These are phyloP conservation scores for Phytophthora vignae DNA, from an alignment of 352 stramenopile species.

Conservation along the genomic window DNA sequence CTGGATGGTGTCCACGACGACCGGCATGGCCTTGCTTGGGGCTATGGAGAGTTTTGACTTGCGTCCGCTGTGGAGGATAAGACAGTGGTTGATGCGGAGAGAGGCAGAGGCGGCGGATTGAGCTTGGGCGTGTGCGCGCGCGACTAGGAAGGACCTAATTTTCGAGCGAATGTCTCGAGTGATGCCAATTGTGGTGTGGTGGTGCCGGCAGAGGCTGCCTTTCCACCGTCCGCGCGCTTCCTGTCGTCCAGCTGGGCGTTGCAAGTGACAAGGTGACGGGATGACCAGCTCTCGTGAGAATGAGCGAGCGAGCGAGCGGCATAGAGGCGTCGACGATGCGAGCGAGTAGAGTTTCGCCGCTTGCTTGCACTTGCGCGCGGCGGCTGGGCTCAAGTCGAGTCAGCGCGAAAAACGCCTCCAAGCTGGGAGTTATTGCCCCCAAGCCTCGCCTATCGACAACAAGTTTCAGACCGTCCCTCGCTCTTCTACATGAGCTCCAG, in stretches of 20 bases:
- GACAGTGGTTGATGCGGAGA: conserved; percentile 7
- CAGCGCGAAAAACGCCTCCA: background rate
- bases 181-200: conserved; percentile 24
- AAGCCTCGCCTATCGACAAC: background rate
- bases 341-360: conserved; percentile 12
- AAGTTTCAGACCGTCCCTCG: background rate
- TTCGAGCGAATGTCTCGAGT: background rate
- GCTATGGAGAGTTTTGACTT: background rate
- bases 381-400: background rate
- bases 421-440: background rate
- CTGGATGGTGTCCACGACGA: conserved; percentile 43
- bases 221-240: conserved; percentile 15
- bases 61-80: background rate
- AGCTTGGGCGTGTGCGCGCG: background rate
- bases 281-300: conserved; percentile 25
- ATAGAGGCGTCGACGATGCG: conserved; percentile 27
- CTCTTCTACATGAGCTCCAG: background rate
- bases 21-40: conserved; percentile 30
- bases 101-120: background rate
- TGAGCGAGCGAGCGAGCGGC: background rate
- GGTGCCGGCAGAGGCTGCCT: conserved; percentile 31
- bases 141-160: conserved; percentile 8
- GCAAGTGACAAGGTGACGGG: conserved; percentile 30
- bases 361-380: conserved; percentile 3
- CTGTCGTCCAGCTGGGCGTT: conserved; percentile 34